Evolutionary conservation across 495 filamentous ascomycete species (phyloP).

Genomic region (Cetradonia linearis): DNA sequence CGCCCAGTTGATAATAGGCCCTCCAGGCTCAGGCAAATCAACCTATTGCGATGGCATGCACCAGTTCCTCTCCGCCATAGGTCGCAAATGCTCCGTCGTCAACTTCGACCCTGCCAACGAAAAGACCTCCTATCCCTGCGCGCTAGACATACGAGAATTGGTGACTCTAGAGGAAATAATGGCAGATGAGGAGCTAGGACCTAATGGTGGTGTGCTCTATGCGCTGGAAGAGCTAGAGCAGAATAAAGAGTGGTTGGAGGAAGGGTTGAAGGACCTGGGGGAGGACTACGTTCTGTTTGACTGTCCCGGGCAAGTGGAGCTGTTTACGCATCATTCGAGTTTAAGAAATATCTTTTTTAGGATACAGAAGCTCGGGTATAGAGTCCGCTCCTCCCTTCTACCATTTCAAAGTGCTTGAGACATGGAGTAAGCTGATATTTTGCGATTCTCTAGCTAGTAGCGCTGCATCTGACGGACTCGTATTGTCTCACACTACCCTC

Average conservation of each 20-base stretch:
- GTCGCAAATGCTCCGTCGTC: conserved; percentile 84
- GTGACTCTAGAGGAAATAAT: conserved; percentile 90
- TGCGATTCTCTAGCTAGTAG: conserved; percentile 55
- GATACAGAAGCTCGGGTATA: conserved; percentile 83
- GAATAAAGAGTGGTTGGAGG: conserved; percentile 83
- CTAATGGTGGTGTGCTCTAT: conserved; percentile 86
- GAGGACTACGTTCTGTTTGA: conserved; percentile 95
- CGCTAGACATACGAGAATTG: conserved; percentile 81
- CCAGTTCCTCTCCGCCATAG: conserved; percentile 91
- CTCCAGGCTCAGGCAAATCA: conserved; percentile 89
- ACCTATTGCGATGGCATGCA: conserved; percentile 99
- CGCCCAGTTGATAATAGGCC: conserved; percentile 77
- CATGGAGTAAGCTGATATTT: conserved; percentile 20
- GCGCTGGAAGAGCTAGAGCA: conserved; percentile 90
- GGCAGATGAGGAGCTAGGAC: conserved; percentile 81
- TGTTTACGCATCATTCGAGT: conserved; percentile 88
- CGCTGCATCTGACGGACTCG: conserved; percentile 81
- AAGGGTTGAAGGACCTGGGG: conserved; percentile 61
- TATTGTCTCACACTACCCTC: conserved; percentile 85
- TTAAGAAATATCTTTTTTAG: conserved; percentile 82
- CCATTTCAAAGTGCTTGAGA: neutral
- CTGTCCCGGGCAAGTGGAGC: conserved; percentile 91
- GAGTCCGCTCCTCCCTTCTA: conserved; percentile 48
- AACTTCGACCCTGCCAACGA: conserved; percentile 98
- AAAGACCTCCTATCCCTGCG: conserved; percentile 59